Base-by-base conservation (phyloP, 2,329 filamentous ascomycete species). In the Beauveria bassiana region DNA sequence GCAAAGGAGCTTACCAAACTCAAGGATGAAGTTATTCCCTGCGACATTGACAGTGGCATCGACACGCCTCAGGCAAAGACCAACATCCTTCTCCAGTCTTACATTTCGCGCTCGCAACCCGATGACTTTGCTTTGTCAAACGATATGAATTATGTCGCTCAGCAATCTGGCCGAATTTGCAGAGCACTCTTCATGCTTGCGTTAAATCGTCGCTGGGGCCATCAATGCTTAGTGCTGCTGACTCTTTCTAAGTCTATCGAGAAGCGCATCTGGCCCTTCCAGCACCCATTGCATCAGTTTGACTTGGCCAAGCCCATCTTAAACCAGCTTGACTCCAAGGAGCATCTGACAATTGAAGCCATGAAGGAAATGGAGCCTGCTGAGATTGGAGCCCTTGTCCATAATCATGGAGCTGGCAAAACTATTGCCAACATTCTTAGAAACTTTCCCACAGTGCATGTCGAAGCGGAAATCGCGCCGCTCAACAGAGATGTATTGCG, bases 201-300 rank as follows among this genome's bases (percentile, higher is more conserved):
- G 1, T 79, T 99, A 57, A 98, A 98, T 73, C 84, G 95, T 63
- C 85, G 91, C 66, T 99, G 95, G 95, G 95, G 96, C 0, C 89
- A 96, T 68, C 92, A 98, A 73, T 99, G 96, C 66, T 81, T 96
- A 45, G 92, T 98, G 1, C 78, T 99, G 38, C 78, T 99, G 49
- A 96, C 91, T 0, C 80, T 99, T 65, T 96, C 93, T 74, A 98
- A 98, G 75, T 96, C 95, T 0, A 97, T 99, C 61, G 96, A 99
- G 75, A 96, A 92, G 75, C 88, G 92, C 62, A 87, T 96, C 12
- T 99, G 95, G 95, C 87, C 93, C 0, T 96, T 91, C 69, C 88
- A 96, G 71, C 95, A 99, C 71, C 95, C 95, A 0, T 86, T 99
- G 54, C 89, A 93, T 68, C 95, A 99, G 70, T 99, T 99, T 65